phyloP scores from a whole-genome alignment of 164 flowering plant genomes.

The Nelumbo lutea region DNA sequence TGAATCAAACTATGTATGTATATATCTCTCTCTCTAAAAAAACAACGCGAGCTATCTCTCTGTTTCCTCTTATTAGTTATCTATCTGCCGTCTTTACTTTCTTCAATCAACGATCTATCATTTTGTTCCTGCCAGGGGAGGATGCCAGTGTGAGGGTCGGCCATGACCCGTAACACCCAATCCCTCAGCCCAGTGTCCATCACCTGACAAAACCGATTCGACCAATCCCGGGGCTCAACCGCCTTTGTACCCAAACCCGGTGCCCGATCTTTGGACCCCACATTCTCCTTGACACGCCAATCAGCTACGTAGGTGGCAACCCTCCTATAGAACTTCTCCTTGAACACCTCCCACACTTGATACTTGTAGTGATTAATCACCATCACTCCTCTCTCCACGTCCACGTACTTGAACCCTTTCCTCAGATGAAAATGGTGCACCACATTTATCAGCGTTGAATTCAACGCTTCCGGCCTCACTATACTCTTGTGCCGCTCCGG shows the following conservation, averaged over 20 bases:
- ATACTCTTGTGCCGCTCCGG: constrained; percentile 87
- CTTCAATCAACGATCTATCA: not conserved
- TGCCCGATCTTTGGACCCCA: constrained; percentile 76
- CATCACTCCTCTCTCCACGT: constrained; percentile 29
- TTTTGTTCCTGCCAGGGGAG: constrained; percentile 65
- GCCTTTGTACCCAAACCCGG: constrained; percentile 84
- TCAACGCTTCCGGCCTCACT: constrained; percentile 59
- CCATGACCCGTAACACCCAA: constrained; percentile 32
- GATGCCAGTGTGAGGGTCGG: constrained; percentile 23
- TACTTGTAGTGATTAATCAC: constrained; percentile 85
- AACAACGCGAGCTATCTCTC: not conserved
- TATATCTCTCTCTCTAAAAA: not conserved
- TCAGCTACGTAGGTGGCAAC: constrained; percentile 86
- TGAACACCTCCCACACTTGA: constrained; percentile 90
- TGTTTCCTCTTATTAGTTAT: not conserved
- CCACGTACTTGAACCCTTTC: constrained; percentile 30
- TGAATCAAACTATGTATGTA: not conserved
- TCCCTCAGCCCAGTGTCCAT: constrained; percentile 53
- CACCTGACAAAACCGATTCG: constrained; percentile 69
- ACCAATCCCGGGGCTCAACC: constrained; percentile 72
- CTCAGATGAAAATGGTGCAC: constrained; percentile 80
- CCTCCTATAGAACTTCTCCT: constrained; percentile 70
- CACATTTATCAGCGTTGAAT: constrained; percentile 55
- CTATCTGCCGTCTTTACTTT: not conserved
- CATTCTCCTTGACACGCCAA: constrained; percentile 65